Conservation (phyloP, 768 basidiomycete species). For the Paxillus involutus region DNA sequence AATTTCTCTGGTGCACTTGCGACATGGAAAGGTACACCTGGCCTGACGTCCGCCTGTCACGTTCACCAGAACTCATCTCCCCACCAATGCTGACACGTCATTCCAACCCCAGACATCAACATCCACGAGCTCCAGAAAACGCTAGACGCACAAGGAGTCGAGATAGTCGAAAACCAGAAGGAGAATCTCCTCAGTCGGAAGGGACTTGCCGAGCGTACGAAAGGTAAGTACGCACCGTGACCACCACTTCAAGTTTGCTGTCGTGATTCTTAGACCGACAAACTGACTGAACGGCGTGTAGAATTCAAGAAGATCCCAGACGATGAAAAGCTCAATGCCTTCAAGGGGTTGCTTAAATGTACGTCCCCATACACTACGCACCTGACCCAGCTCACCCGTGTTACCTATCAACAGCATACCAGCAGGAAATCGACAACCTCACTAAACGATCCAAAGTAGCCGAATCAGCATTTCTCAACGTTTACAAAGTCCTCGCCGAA, state of each 20-base stretch:
- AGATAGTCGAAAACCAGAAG: constrained; percentile 98
- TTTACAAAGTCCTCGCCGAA: constrained; percentile 95
- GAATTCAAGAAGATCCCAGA: constrained; percentile 97
- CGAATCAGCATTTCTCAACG: constrained; percentile 94
- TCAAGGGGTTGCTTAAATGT: constrained; percentile 93
- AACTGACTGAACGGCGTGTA: constrained; percentile 27
- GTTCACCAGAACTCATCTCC: background rate
- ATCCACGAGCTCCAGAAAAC: constrained; percentile 90
- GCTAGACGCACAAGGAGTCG: constrained; percentile 88
- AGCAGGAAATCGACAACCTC: constrained; percentile 93
- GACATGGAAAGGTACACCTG: constrained; percentile 81
- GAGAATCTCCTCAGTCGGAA: constrained; percentile 94
- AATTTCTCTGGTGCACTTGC: constrained; percentile 92
- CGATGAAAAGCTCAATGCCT: constrained; percentile 79
- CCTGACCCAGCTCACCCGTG: constrained; percentile 1
- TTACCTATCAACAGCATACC: constrained; percentile 64
- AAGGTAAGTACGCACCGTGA: constrained; percentile 52
- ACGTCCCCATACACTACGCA: constrained; percentile 7
- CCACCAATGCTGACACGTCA: background rate
- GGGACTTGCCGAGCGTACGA: constrained; percentile 91
- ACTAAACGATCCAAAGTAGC: constrained; percentile 90
- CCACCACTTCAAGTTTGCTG: no score
- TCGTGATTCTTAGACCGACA: background rate
- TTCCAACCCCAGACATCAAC: constrained; percentile 64
- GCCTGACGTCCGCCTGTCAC: no score